Conservation (phyloP, 768 basidiomycete genomes). For the Lactarius deliciosus region DNA sequence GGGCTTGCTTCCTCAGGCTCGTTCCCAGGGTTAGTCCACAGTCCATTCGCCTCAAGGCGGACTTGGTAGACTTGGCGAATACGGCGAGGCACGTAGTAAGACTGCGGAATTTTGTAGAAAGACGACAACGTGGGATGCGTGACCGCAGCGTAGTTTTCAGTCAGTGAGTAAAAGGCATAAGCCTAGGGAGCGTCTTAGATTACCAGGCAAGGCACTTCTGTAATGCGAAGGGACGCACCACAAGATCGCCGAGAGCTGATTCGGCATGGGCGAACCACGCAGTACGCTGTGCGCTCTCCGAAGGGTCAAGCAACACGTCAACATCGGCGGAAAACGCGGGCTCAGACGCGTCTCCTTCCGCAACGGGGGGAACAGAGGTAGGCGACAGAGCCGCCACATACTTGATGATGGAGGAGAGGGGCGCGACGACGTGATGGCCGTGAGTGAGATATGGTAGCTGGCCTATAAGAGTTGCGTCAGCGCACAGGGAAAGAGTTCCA, state of each 20-base stretch:
- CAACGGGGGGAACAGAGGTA: conserved; percentile 34
- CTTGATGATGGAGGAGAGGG: conserved; percentile 60
- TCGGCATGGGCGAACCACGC: conserved; percentile 71
- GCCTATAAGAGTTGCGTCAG: conserved; percentile 43
- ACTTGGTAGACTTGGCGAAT: conserved; percentile 56
- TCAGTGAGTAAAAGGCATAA: conserved; percentile 59
- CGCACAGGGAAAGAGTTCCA: neutral
- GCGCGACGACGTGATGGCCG: conserved; percentile 49
- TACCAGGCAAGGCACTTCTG: conserved; percentile 7
- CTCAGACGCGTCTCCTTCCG: conserved; percentile 18
- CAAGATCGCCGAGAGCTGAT: conserved; percentile 63
- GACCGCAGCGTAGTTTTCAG: conserved; percentile 60
- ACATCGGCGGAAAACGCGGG: conserved; percentile 40
- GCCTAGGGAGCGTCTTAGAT: conserved; percentile 43
- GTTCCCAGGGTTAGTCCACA: conserved; percentile 52
- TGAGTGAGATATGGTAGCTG: conserved; percentile 71
- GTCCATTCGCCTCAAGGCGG: conserved; percentile 59
- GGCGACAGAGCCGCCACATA: conserved; percentile 57
- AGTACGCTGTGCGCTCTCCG: conserved; percentile 51
- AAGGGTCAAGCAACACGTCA: conserved; percentile 47
- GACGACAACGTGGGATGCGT: conserved; percentile 55
- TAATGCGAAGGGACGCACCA: conserved; percentile 48
- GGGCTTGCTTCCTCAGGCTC: conserved; percentile 48
- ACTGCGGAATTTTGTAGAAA: conserved; percentile 63
- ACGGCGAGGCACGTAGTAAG: conserved; percentile 69